Percentiles rank a stretch among this genome's conserved stretches.
Evolutionary conservation across 2,329 filamentous ascomycete species (phyloP).

Genomic region (Cladosporium cucumerinum): DNA sequence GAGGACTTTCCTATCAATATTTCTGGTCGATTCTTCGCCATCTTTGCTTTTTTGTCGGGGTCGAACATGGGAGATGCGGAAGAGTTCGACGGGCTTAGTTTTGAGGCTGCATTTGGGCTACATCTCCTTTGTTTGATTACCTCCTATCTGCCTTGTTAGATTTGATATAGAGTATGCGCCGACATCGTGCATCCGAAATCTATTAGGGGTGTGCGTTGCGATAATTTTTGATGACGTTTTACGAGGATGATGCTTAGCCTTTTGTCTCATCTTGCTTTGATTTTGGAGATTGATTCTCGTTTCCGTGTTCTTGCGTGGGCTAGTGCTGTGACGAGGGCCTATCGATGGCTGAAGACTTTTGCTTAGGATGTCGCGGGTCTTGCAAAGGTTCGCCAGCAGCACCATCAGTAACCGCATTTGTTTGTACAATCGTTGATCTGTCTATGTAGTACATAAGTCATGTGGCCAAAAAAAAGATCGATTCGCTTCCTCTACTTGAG

Average conservation of each 20-base stretch:
- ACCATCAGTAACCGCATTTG: background rate
- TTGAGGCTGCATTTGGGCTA: background rate
- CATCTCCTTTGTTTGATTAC: background rate
- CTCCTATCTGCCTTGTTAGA: background rate
- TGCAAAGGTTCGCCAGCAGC: background rate
- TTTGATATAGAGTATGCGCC: background rate
- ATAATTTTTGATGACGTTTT: background rate
- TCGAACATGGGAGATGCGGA: background rate
- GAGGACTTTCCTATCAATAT: background rate
- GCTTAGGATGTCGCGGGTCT: background rate
- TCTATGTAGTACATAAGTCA: background rate
- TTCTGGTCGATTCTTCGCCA: background rate
- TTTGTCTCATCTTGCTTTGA: background rate
- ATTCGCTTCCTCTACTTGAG: background rate
- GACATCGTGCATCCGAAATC: background rate
- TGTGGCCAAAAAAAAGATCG: no score
- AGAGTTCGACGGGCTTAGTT: background rate
- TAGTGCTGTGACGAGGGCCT: no score
- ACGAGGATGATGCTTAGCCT: background rate
- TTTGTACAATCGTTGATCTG: background rate
- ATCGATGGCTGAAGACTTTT: background rate
- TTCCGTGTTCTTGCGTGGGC: background rate
- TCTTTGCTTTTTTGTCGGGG: background rate
- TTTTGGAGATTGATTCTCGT: background rate
- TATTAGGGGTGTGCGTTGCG: background rate